These are phyloP conservation scores for Saccharomyces hybrid DNA, from an alignment of 1,139 yeast species.

Conservation along the genomic window DNA sequence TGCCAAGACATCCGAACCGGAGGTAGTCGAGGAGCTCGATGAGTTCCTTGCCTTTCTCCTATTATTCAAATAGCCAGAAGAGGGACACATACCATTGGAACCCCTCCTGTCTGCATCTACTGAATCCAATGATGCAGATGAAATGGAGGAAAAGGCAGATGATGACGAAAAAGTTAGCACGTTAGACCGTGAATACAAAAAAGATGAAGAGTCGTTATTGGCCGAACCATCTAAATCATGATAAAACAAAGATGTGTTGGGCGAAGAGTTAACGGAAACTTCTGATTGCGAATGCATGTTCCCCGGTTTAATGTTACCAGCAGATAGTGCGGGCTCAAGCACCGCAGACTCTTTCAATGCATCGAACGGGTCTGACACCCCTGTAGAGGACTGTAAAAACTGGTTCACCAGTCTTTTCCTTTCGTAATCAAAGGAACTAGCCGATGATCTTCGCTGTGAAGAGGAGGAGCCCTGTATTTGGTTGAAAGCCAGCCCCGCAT, in stretches of 20 bases:
- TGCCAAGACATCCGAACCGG: background rate
- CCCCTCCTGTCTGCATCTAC: background rate
- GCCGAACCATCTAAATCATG: conserved; percentile 5
- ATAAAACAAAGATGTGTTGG: conserved; percentile 4
- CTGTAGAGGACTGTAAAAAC: conserved; percentile 15
- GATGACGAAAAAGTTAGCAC: conserved; percentile 11
- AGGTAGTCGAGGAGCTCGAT: background rate
- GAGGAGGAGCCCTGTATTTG: background rate
- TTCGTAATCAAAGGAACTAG: conserved; percentile 10
- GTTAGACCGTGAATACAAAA: conserved; percentile 8
- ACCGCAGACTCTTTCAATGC: background rate
- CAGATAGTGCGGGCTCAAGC: background rate
- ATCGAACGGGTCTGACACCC: background rate
- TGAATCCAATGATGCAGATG: conserved; percentile 3
- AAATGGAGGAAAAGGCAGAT: conserved; percentile 5
- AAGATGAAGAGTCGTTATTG: conserved; percentile 6
- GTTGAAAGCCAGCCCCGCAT: background rate
- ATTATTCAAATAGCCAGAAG: background rate
- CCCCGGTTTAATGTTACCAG: conserved; percentile 1
- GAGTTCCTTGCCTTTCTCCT: background rate
- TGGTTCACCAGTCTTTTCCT: conserved; percentile 24
- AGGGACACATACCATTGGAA: background rate
- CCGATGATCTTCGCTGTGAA: conserved; percentile 6
- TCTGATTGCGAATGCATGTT: background rate
- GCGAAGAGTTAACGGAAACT: conserved; percentile 2